Base-by-base conservation (phyloP, 2,329 filamentous ascomycete genomes). In the Diaporthe sp. region DNA sequence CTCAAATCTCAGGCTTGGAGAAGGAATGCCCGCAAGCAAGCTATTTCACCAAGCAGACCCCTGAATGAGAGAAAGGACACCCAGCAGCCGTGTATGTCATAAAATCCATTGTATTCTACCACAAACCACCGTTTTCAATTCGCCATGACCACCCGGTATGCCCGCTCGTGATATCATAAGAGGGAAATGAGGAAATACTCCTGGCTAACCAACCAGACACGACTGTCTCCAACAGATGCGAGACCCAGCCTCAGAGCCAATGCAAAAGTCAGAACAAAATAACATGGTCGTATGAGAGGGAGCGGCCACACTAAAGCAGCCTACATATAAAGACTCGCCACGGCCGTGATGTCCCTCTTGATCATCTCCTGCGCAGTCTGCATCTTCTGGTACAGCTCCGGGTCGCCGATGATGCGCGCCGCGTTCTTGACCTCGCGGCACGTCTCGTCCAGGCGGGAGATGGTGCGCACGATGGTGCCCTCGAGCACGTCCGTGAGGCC, bases 351-450 rank as follows among this genome's bases (percentile, higher is more conserved):
- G 83, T 98, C 97, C 80, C 97, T 88, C 89, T 98, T 97, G 82
- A 99, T 99, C 89, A 98, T 90, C 87, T 99, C 97, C 89, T 98
- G 96, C 78, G 96, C 97, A 77, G 92, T 92, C 85, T 97, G 93
- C 96, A 99, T 99, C 90, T 99, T 99, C 78, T 93, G 91, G 83
- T 97, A 98, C 78, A 99, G 86, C 73, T 93, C 93, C 4, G 97
- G 97, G 82, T 99, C 97, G 33, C 97, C 97, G 78, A 99, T 96
- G 78, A 99, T 95, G 78, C 97, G 90, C 38, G 97, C 97, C 50
- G 97, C 96, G 82, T 98, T 98, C 89, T 98, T 98, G 73, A 98
- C 97, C 84, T 99, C 97, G 64, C 97, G 89, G 82, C 97, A 99
- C 12, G 95, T 98, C 88, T 99, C 97, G 80, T 99, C 97, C 74